Percentiles rank a stretch among this genome's conserved stretches.
Evolutionary conservation across 495 filamentous ascomycete genomes (phyloP).

Genomic region (Rhypophila decipiens): DNA sequence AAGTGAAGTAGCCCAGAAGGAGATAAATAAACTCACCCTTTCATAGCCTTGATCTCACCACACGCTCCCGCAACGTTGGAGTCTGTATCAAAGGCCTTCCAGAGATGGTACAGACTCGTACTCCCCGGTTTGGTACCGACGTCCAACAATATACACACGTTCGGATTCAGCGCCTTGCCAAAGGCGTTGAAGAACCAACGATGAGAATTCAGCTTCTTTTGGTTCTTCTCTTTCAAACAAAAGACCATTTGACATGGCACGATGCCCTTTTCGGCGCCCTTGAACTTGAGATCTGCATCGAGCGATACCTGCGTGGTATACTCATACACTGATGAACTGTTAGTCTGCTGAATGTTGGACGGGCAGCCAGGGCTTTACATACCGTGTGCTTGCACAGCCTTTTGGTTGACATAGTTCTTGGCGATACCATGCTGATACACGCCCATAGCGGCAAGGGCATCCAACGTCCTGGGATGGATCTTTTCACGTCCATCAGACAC

Average conservation of each 20-base stretch:
- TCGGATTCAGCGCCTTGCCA: constrained; percentile 84
- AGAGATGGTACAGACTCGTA: constrained; percentile 91
- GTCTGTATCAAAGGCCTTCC: constrained; percentile 98
- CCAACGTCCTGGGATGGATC: constrained; percentile 87
- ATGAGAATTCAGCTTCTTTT: constrained; percentile 97
- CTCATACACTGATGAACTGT: no score
- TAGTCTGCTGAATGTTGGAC: no score
- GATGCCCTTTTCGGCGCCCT: constrained; percentile 97
- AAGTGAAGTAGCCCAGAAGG: no score
- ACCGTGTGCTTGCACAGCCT: constrained; percentile 76
- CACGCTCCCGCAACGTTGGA: constrained; percentile 95
- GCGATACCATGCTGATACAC: constrained; percentile 99
- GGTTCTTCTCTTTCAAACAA: constrained; percentile 96
- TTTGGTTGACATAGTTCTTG: constrained; percentile 93
- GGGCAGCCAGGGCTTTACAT: no score
- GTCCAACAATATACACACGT: constrained; percentile 94
- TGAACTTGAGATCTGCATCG: constrained; percentile 93
- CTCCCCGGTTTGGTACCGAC: constrained; percentile 86
- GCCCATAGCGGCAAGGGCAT: constrained; percentile 94
- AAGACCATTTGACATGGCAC: constrained; percentile 99
- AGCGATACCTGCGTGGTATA: constrained; percentile 98
- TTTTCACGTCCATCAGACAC: constrained; percentile 91
- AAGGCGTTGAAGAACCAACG: constrained; percentile 99
- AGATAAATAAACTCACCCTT: constrained; percentile 39
- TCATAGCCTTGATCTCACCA: constrained; percentile 95